Base-by-base conservation (phyloP, 352 stramenopile genomes). In the Elongisporangium senticosum region DNA sequence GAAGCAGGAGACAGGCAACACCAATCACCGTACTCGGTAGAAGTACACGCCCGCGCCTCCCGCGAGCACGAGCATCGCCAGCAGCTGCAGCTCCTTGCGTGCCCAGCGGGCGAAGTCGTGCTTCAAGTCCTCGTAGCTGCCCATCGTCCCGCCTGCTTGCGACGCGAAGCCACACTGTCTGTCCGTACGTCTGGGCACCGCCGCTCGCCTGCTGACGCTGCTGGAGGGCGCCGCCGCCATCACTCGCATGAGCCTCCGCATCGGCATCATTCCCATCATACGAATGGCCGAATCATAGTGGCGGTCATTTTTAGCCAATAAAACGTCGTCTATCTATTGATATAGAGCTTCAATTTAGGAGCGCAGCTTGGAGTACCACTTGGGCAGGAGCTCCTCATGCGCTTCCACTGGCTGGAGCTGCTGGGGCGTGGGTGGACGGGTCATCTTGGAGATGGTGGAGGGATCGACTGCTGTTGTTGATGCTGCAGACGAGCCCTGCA, bases 281-380 rank as follows among this genome's bases (percentile, higher is more conserved):
- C 7, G 14, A 51, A 51, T 7, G n/a, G 5, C 21, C 48, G n/a
- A 51, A 23, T 51, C 3, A 22, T 19, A 50, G 2, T 50, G 19
- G 2, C 23, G 6, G 1, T 50, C 5, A 7, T 11, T 71, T 69
- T 63, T 67, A 50, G 14, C 61, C 61, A 69, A 65, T 72, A 51
- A 40, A 59, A 53, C 33, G 4, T 49, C 26, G 49, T 26, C n/a
- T 43, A 39, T 55, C 7, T 8, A 56, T 23, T 20, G 22, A 7
- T 56, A 13, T 40, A 43, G 21, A n/a, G 51, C 19, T 56, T 43
- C 23, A 56, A 24, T 4, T 62, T 47, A 71, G 4, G 66, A 67
- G 14, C 79, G 72, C 48, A 92, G 62, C 56, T 88, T 86, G 26
- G 72, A 75, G 62, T 90, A 90, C 79, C 82, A 90, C 48, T 69